Evolutionary conservation across 1,284 basidiomycete genomes (phyloP).

Genomic region (Omphalotus olearius): DNA sequence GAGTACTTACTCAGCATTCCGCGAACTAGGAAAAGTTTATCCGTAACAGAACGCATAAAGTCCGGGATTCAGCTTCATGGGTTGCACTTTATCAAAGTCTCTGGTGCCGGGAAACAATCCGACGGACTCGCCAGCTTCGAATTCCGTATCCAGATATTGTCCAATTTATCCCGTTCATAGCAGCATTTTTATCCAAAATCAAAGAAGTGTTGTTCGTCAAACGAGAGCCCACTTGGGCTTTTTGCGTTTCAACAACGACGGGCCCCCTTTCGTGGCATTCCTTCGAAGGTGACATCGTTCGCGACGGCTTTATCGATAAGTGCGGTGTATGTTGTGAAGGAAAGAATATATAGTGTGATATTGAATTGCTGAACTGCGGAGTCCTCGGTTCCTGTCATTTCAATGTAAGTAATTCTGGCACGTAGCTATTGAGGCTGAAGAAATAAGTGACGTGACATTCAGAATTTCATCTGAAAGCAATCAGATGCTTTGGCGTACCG

Average conservation of each 20-base stretch:
- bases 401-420: constrained; percentile 18
- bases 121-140: constrained; percentile 16
- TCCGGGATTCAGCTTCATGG: too few relatives aligned
- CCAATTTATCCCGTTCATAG: constrained; percentile 17
- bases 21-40: constrained; percentile 51
- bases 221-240: constrained; percentile 16
- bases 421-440: constrained; percentile 8
- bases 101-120: constrained; percentile 18
- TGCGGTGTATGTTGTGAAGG: constrained; percentile 14
- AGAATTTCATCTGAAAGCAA: not conserved
- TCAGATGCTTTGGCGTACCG: constrained; percentile 7
- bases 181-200: constrained; percentile 15
- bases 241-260: constrained; percentile 15
- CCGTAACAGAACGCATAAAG: too few relatives aligned
- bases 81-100: too few relatives aligned
- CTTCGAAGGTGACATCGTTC: constrained; percentile 17
- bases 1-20: constrained; percentile 51
- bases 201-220: constrained; percentile 17
- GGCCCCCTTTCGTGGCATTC: constrained; percentile 17
- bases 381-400: constrained; percentile 14
- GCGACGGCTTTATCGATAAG: constrained; percentile 15
- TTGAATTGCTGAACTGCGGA: constrained; percentile 18
- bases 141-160: constrained; percentile 18
- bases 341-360: constrained; percentile 16
- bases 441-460: not conserved